These are phyloP conservation scores for Mucor piriformis DNA, from an alignment of 371 early-diverging fungal species.

Conservation along the genomic window DNA sequence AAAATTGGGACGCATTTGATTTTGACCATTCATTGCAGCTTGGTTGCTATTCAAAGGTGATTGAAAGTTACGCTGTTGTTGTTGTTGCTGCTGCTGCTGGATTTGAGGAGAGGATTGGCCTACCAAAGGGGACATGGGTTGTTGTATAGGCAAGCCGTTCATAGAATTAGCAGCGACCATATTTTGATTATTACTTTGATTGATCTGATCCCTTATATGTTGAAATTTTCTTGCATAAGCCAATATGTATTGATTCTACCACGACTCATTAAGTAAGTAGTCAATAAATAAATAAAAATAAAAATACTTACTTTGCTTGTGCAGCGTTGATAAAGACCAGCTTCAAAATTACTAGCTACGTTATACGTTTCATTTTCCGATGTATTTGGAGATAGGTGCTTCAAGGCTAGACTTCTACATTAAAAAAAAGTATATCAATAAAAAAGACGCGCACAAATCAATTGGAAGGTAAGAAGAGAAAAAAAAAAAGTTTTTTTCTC, in stretches of 20 bases:
- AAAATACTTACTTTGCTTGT: conserved; percentile 42
- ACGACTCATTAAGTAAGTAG: background rate
- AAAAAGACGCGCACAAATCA: conserved; percentile 14
- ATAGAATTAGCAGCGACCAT: conserved; percentile 4
- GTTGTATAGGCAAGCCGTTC: conserved; percentile 25
- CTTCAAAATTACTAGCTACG: conserved; percentile 48
- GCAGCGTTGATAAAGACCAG: conserved; percentile 38
- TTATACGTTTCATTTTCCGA: conserved; percentile 42
- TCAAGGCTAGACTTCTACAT: conserved; percentile 38
- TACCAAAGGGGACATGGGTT: conserved; percentile 31
- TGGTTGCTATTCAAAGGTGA: conserved; percentile 29
- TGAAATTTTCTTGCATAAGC: conserved; percentile 39
- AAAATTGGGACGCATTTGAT: conserved; percentile 28
- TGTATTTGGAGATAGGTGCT: conserved; percentile 38
- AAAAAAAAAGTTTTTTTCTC: background rate
- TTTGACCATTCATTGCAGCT: conserved; percentile 15
- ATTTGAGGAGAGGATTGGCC: conserved; percentile 48
- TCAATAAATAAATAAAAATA: background rate
- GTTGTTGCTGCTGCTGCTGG: conserved; percentile 12
- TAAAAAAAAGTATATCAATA: background rate
- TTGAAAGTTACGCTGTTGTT: conserved; percentile 12
- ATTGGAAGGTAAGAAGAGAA: background rate
- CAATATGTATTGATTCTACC: conserved; percentile 47
- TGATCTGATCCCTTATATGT: conserved; percentile 34
- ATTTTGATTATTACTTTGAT: conserved; percentile 13